Conservation (phyloP, 495 filamentous ascomycete genomes). For the Neurospora intermedia region DNA sequence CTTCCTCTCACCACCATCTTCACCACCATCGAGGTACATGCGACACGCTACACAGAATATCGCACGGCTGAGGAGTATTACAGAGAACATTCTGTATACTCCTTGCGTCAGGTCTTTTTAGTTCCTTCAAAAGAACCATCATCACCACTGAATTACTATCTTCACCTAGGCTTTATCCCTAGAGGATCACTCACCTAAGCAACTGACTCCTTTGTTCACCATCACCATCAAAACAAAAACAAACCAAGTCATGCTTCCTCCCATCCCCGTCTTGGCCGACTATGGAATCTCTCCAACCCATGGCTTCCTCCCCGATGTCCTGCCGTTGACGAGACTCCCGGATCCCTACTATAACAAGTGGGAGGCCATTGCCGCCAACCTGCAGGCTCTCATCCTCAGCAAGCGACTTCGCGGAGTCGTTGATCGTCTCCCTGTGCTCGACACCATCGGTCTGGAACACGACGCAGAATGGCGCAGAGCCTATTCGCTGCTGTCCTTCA, state of each 20-base stretch:
- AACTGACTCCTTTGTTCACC: background rate
- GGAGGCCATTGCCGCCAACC: constrained; percentile 72
- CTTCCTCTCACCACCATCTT: constrained; percentile 6
- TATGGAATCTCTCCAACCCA: constrained; percentile 79
- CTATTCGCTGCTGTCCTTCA: constrained; percentile 77
- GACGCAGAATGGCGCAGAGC: constrained; percentile 88
- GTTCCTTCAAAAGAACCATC: constrained; percentile 11
- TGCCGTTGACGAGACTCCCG: constrained; percentile 70
- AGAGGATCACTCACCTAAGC: background rate
- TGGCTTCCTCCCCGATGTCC: constrained; percentile 79
- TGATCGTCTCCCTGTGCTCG: constrained; percentile 69
- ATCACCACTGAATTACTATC: background rate
- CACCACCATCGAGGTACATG: constrained; percentile 19
- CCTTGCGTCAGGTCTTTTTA: constrained; percentile 48
- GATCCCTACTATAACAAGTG: constrained; percentile 88
- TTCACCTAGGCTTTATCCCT: background rate
- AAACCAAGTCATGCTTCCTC: constrained; percentile 58
- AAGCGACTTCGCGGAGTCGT: constrained; percentile 67
- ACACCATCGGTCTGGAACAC: constrained; percentile 63
- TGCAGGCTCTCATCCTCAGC: constrained; percentile 80
- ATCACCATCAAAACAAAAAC: background rate
- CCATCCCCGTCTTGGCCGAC: constrained; percentile 65
- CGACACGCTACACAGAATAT: constrained; percentile 17
- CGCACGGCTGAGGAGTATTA: constrained; percentile 54
- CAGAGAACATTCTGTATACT: constrained; percentile 46